Evolutionary conservation across 805 yeast genomes (phyloP).

Genomic region (Wickerhamomyces hampshirensis): DNA sequence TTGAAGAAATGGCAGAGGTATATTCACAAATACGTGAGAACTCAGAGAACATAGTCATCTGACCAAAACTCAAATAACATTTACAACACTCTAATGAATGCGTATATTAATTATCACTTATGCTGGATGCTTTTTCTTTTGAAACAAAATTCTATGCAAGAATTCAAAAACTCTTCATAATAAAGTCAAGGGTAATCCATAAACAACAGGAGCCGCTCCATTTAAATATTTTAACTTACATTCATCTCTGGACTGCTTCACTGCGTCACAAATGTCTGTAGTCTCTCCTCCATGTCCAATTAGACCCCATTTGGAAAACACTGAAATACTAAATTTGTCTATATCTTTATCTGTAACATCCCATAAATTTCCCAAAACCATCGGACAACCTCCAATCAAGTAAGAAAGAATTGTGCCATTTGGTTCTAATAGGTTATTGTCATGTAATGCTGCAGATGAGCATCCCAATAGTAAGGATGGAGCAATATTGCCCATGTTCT

Average conservation of each 20-base stretch:
- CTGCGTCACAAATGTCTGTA: constrained; percentile 47
- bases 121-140: neutral
- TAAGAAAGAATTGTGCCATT: constrained; percentile 75
- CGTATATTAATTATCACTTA: neutral
- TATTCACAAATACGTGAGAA: constrained; percentile 24
- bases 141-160: neutral
- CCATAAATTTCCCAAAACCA: constrained; percentile 87
- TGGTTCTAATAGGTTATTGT: constrained; percentile 59
- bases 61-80: no score
- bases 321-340: constrained; percentile 63
- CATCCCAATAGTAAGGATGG: constrained; percentile 81
- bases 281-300: constrained; percentile 20
- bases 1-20: constrained; percentile 29
- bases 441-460: constrained; percentile 69
- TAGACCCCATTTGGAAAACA: constrained; percentile 67
- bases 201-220: constrained; percentile 90
- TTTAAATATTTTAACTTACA: constrained; percentile 74
- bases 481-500: constrained; percentile 39
- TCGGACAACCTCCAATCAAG: constrained; percentile 74
- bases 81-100: constrained; percentile 3
- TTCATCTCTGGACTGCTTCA: constrained; percentile 53
- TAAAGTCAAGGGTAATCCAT: constrained; percentile 68
- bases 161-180: constrained; percentile 9
- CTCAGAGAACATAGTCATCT: constrained; percentile 4
- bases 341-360: constrained; percentile 96